These are phyloP conservation scores for Ceratobasidium papillatum DNA, from an alignment of 1,284 basidiomycete species.

Conservation along the genomic window DNA sequence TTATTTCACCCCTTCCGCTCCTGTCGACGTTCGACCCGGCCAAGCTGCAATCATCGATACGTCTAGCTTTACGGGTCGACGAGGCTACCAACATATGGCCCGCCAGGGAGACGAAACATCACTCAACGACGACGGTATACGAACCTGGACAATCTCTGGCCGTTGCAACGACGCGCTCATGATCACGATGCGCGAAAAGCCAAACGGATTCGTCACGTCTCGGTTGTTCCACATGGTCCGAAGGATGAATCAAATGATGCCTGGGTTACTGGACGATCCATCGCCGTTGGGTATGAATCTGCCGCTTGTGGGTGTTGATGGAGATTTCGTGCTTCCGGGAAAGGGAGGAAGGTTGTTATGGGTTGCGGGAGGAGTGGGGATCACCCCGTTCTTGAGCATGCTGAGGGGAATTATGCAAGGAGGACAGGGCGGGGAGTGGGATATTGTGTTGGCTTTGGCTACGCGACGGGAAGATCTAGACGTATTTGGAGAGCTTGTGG, in stretches of 20 bases:
- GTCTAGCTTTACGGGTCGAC: slow-evolving; percentile 59
- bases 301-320: slow-evolving; percentile 54
- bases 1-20: slow-evolving; percentile 54
- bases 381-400: slow-evolving; percentile 68
- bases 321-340: slow-evolving; percentile 52
- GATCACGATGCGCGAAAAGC: slow-evolving; percentile 63
- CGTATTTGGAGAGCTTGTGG: slow-evolving; percentile 56
- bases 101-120: slow-evolving; percentile 55
- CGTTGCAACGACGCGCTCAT: slow-evolving; percentile 51
- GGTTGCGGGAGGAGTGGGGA: slow-evolving; percentile 66
- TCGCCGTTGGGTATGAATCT: slow-evolving; percentile 50
- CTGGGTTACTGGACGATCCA: slow-evolving; percentile 56
- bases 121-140: slow-evolving; percentile 69
- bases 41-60: slow-evolving; percentile 67
- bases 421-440: slow-evolving; percentile 48
- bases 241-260: slow-evolving; percentile 53
- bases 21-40: slow-evolving; percentile 59
- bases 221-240: slow-evolving; percentile 60
- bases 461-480: slow-evolving; percentile 58
- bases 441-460: slow-evolving; percentile 59
- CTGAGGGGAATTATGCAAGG: slow-evolving; percentile 48
- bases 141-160: slow-evolving; percentile 70
- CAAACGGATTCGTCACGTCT: slow-evolving; percentile 62
- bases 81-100: slow-evolving; percentile 62
- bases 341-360: slow-evolving; percentile 54